Base-by-base conservation (phyloP, 768 basidiomycete genomes). In the Russula earlei region DNA sequence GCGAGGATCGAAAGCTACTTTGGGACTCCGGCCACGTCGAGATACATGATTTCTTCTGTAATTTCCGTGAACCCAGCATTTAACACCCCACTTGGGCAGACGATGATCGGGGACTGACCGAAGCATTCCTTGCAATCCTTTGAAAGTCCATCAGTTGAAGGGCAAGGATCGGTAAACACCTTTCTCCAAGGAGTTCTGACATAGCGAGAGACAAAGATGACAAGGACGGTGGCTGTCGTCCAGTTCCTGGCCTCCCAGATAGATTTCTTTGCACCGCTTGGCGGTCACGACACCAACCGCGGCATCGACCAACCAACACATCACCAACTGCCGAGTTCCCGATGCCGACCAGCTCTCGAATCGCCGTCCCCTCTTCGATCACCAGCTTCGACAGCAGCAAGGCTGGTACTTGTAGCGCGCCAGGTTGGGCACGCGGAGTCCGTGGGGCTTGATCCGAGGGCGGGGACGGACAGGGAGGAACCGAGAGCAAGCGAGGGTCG, bases 1-100 rank as follows among this genome's bases (percentile, higher is more conserved):
- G 19, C 46, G 58, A 4, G 70, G 56, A 17, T 70, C 69, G 14
- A 41, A 41, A 1, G 62, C 64, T 5, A 63, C 60, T 31, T 67
- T 59, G 10, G 54, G 40, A n/a, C 62, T 59, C 59, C 61, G 5
- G 60, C 34, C 12, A 59, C 52, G 45, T 57, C 31, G 15, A 66
- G 40, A 38, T 65, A 58, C 15, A 66, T 52, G 8, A 66, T 8
- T 9, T 59, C 62, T 22, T 24, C 55, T 56, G 42, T 3, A 33
- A 34, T 20, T n/a, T n/a, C 1, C 11, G 20, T 24, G 10, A 9
- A 7, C 17, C 14, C 15, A 17, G 5, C 1, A 34, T 19, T 10
- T 7, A 33, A n/a, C 11, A 19, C 15, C 45, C 24, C 24, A n/a
- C 7, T 24, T 27, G 7, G n/a, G 27, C n/a, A n/a, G n/a, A 6